These are phyloP conservation scores for Stentor roeselii DNA, from an alignment of 73 alveolate genomes.

Conservation along the genomic window DNA sequence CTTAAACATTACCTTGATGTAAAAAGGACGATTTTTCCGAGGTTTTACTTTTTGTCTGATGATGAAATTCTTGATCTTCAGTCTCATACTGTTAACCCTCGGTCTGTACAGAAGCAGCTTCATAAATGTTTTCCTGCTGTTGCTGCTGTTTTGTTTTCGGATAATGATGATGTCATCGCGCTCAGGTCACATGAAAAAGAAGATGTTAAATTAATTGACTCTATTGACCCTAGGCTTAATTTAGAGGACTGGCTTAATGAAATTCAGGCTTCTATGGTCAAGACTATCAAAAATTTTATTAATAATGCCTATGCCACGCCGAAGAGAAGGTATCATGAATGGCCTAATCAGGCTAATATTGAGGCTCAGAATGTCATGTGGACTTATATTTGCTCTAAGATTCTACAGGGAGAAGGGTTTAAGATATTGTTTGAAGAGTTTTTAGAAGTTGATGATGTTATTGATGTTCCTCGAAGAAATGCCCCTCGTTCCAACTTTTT, in stretches of 20 bases:
- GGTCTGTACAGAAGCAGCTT: slow-evolving; percentile 76
- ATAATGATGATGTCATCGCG: slow-evolving; percentile 45
- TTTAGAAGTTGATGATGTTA: not conserved
- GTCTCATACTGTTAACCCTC: slow-evolving; percentile 92
- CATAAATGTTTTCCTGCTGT: slow-evolving; percentile 62
- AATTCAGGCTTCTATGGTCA: slow-evolving; percentile 57
- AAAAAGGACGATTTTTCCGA: slow-evolving; percentile 88
- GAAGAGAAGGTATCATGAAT: slow-evolving; percentile 54
- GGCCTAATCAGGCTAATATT: slow-evolving; percentile 58
- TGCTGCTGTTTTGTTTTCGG: slow-evolving; percentile 36
- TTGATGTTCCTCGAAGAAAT: slow-evolving; percentile 17
- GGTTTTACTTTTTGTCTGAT: slow-evolving; percentile 98
- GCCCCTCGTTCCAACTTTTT: not conserved
- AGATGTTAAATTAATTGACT: slow-evolving; percentile 52
- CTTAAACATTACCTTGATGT: slow-evolving; percentile 75
- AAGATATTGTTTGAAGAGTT: not conserved
- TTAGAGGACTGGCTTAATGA: slow-evolving; percentile 71
- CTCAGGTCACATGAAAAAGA: slow-evolving; percentile 66
- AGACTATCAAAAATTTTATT: slow-evolving; percentile 37
- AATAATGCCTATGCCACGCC: slow-evolving; percentile 44
- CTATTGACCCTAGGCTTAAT: slow-evolving; percentile 64
- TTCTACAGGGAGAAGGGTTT: slow-evolving; percentile 10
- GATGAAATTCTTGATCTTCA: slow-evolving; percentile 98
- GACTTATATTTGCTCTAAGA: slow-evolving; percentile 20
- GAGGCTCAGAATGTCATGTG: slow-evolving; percentile 46